Percentiles rank a stretch among this genome's conserved stretches.
These are phyloP conservation scores for Diutina rugosa DNA, from an alignment of 1,139 yeast genomes.

Conservation along the genomic window DNA sequence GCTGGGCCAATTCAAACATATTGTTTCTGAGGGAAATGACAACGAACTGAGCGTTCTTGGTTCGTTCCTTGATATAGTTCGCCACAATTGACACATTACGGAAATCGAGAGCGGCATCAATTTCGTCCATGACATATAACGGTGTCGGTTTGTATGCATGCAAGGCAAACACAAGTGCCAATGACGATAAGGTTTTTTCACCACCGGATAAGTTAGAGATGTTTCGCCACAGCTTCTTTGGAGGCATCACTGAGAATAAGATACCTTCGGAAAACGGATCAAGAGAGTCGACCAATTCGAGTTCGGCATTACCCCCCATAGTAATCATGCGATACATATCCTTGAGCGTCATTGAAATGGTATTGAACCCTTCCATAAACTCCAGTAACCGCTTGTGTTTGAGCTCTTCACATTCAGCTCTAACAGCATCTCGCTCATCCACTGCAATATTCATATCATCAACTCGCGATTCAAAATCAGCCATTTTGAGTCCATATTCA, in stretches of 20 bases:
- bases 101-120: constrained; percentile 97
- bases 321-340: constrained; percentile 98
- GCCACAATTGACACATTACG: constrained; percentile 96
- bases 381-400: constrained; percentile 70
- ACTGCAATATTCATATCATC: constrained; percentile 59
- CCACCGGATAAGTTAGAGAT: constrained; percentile 95
- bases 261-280: constrained; percentile 99
- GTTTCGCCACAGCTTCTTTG: constrained; percentile 94
- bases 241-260: constrained; percentile 96
- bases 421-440: constrained; percentile 49
- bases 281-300: constrained; percentile 86
- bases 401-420: constrained; percentile 53
- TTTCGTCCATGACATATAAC: constrained; percentile 96
- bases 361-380: constrained; percentile 85
- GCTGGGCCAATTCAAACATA: constrained; percentile 94
- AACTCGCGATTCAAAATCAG: constrained; percentile 53
- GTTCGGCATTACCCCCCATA: constrained; percentile 98
- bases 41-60: constrained; percentile 92
- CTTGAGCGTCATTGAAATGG: constrained; percentile 77
- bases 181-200: constrained; percentile 88
- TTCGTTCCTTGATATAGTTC: constrained; percentile 87
- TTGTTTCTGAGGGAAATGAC: constrained; percentile 92
- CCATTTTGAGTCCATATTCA: constrained; percentile 59
- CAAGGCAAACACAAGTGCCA: constrained; percentile 92
- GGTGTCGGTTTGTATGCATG: constrained; percentile 97